A percentile compares a stretch with the other conserved stretches of the same genome.
Evolutionary conservation across 1,284 basidiomycete species (phyloP).

Genomic region (Cryptococcus jaspeensis): DNA sequence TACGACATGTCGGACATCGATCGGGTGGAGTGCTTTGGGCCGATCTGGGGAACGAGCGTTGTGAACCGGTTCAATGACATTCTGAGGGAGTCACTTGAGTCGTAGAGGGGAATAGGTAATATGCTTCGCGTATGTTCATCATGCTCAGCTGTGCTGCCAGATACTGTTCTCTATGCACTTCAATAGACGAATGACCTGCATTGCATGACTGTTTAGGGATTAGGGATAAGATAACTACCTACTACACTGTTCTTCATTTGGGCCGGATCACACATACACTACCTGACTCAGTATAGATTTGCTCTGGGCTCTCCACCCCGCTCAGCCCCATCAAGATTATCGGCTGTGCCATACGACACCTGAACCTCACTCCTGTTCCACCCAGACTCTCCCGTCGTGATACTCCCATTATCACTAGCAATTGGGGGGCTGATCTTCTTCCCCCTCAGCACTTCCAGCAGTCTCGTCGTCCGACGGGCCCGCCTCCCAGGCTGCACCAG

Average conservation of each 20-base stretch:
- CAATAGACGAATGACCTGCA: too few relatives aligned
- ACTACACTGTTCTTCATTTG: too few relatives aligned
- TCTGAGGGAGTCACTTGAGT: neutral
- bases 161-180: too few relatives aligned
- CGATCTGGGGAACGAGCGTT: conserved; percentile 1
- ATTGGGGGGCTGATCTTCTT: conserved; percentile 22
- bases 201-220: too few relatives aligned
- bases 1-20: conserved; percentile 1
- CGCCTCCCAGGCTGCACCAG: neutral
- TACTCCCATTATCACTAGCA: conserved; percentile 13
- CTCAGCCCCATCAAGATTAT: too few relatives aligned
- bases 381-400: neutral
- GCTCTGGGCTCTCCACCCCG: neutral
- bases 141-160: too few relatives aligned
- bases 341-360: too few relatives aligned
- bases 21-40: conserved; percentile 1
- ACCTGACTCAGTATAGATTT: neutral
- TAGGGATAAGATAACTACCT: too few relatives aligned
- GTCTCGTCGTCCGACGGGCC: conserved; percentile 12
- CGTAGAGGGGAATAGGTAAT: too few relatives aligned
- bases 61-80: conserved; percentile 1
- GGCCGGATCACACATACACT: too few relatives aligned
- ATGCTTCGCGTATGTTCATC: too few relatives aligned
- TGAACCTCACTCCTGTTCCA: too few relatives aligned
- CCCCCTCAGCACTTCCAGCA: conserved; percentile 23